These are phyloP conservation scores for Solanum piurae DNA, from an alignment of 257 asterid genomes.

Conservation along the genomic window DNA sequence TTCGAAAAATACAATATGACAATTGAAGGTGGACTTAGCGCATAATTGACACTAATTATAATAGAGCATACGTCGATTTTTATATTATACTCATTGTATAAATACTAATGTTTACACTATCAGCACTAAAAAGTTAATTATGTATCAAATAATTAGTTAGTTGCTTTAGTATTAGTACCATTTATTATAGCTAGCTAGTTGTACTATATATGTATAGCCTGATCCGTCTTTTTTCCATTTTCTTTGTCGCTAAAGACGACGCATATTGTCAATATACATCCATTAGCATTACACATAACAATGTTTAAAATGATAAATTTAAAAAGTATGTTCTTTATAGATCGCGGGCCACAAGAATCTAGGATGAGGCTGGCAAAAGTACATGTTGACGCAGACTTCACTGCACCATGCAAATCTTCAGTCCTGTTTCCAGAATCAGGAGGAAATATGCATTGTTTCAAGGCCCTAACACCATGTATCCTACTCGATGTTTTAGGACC, in stretches of 20 bases:
- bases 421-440: slow-evolving; percentile 23
- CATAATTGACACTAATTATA: not conserved
- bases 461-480: slow-evolving; percentile 23
- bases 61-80: not conserved
- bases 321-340: not conserved
- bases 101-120: not conserved
- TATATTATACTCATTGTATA: not conserved
- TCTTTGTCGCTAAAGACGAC: not conserved
- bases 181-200: not conserved
- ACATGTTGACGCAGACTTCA: slow-evolving; percentile 1
- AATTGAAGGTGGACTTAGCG: not conserved
- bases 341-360: not conserved
- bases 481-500: slow-evolving; percentile 25
- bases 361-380: slow-evolving; percentile 9
- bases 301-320: not conserved
- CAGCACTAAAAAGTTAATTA: not conserved
- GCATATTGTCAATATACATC: not conserved
- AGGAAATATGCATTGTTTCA: slow-evolving; percentile 28
- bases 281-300: not conserved
- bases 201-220: not conserved
- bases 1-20: too few relatives aligned
- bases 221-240: not conserved
- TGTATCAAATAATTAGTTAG: not conserved
- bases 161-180: not conserved
- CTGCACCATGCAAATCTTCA: slow-evolving; percentile 10